Conservation (phyloP, 1,139 yeast genomes). For the Suhomyces panamericanus region DNA sequence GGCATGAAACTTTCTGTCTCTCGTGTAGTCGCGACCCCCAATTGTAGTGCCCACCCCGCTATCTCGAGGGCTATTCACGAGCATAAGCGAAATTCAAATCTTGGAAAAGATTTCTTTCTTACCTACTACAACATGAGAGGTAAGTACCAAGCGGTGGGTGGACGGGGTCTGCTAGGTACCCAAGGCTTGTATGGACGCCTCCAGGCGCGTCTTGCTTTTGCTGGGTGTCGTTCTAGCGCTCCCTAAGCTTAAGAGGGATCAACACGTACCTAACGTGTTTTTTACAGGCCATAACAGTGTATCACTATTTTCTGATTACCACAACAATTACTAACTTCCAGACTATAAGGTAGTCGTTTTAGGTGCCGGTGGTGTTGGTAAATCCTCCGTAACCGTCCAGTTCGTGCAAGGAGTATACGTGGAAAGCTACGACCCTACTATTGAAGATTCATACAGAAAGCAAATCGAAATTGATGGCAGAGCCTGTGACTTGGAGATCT, state of each 20-base stretch:
- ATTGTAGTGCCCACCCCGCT: constrained; percentile 8
- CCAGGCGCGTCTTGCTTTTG: too few relatives aligned
- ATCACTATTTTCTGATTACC: not conserved
- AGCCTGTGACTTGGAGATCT: constrained; percentile 75
- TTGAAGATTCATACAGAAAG: constrained; percentile 79
- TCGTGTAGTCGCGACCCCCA: constrained; percentile 1
- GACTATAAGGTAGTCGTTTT: constrained; percentile 50
- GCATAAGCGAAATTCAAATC: constrained; percentile 11
- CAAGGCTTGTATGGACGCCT: too few relatives aligned
- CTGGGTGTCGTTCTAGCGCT: too few relatives aligned
- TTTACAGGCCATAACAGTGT: not conserved
- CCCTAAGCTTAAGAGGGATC: too few relatives aligned
- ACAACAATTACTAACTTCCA: constrained; percentile 10
- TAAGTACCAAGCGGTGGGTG: constrained; percentile 11
- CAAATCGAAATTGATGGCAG: constrained; percentile 91
- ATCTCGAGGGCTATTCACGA: constrained; percentile 8
- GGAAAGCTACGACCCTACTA: constrained; percentile 49
- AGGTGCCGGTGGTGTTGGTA: constrained; percentile 57
- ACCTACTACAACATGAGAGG: constrained; percentile 21
- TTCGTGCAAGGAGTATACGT: constrained; percentile 54
- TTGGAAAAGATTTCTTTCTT: constrained; percentile 1
- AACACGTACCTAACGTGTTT: too few relatives aligned
- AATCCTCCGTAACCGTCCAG: constrained; percentile 52
- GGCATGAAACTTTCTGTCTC: not conserved
- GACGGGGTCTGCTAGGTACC: too few relatives aligned